These are phyloP conservation scores for Zygosaccharomyces sapae DNA, from an alignment of 1,139 yeast genomes.

Conservation along the genomic window DNA sequence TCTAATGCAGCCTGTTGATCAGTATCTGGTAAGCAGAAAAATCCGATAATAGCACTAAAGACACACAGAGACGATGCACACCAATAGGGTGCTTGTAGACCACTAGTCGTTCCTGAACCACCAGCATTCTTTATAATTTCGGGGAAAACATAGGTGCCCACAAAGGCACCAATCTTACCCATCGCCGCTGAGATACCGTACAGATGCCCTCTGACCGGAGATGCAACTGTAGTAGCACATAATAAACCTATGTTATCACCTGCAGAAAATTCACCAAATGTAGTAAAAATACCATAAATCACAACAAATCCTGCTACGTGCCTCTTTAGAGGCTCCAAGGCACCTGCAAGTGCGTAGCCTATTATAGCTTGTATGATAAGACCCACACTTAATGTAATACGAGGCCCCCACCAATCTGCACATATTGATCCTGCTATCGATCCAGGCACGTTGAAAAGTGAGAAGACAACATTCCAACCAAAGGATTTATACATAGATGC, in stretches of 20 bases:
- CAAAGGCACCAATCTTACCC: slow-evolving; percentile 90
- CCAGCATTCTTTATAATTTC: slow-evolving; percentile 55
- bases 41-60: slow-evolving; percentile 62
- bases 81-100: slow-evolving; percentile 75
- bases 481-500: slow-evolving; percentile 58
- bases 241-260: slow-evolving; percentile 88
- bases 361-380: slow-evolving; percentile 67
- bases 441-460: slow-evolving; percentile 87
- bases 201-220: slow-evolving; percentile 85
- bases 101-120: slow-evolving; percentile 43
- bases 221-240: slow-evolving; percentile 82
- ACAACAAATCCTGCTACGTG: slow-evolving; percentile 77
- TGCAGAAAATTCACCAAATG: slow-evolving; percentile 91
- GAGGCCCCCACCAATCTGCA: slow-evolving; percentile 87
- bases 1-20: slow-evolving; percentile 77
- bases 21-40: slow-evolving; percentile 72
- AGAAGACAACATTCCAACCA: slow-evolving; percentile 91
- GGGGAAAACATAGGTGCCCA: slow-evolving; percentile 87
- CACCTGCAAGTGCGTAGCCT: slow-evolving; percentile 84
- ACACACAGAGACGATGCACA: slow-evolving; percentile 74
- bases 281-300: slow-evolving; percentile 77
- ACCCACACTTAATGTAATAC: slow-evolving; percentile 69
- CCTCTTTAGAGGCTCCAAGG: slow-evolving; percentile 50
- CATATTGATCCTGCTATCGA: slow-evolving; percentile 75
- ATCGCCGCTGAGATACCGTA: slow-evolving; percentile 88